phyloP scores from a whole-genome alignment of 2,329 filamentous ascomycete genomes.

The Arthrobotrys pseudoclavata region DNA sequence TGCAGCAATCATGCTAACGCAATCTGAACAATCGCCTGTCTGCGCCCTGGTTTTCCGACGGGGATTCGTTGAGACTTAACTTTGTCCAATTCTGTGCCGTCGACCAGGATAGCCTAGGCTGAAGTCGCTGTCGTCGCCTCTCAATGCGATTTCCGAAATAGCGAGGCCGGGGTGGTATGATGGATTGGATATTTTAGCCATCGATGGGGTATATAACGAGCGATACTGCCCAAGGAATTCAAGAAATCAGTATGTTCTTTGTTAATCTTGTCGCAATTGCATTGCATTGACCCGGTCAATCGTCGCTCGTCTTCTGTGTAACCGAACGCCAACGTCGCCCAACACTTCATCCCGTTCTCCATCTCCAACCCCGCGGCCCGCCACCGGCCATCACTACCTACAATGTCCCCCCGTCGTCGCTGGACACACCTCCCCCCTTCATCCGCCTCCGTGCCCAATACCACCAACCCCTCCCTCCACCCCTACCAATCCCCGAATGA shows the following conservation, averaged over 20 bases:
- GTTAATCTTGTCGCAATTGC: neutral
- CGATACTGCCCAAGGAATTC: neutral
- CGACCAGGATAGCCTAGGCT: slow-evolving; percentile 6
- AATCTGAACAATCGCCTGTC: neutral
- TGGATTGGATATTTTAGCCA: neutral
- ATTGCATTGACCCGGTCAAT: neutral
- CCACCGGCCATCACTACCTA: neutral
- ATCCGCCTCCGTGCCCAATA: slow-evolving; percentile 43
- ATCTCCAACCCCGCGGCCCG: neutral
- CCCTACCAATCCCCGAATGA: slow-evolving; percentile 51
- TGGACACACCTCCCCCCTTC: slow-evolving; percentile 52
- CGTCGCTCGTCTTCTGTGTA: neutral
- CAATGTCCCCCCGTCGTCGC: slow-evolving; percentile 33
- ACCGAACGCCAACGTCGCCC: slow-evolving; percentile 7
- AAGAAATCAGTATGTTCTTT: no score
- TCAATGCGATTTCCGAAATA: slow-evolving; percentile 22
- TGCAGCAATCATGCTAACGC: neutral
- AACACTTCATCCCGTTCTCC: slow-evolving; percentile 9
- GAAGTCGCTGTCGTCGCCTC: slow-evolving; percentile 18
- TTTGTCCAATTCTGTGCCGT: neutral
- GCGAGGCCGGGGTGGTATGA: no score
- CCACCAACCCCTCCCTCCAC: slow-evolving; percentile 44
- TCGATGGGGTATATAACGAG: neutral
- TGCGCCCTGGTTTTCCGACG: slow-evolving; percentile 12
- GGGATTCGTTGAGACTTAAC: neutral